phyloP scores from a whole-genome alignment of 768 basidiomycete genomes.

The Tremella yokohamensis region DNA sequence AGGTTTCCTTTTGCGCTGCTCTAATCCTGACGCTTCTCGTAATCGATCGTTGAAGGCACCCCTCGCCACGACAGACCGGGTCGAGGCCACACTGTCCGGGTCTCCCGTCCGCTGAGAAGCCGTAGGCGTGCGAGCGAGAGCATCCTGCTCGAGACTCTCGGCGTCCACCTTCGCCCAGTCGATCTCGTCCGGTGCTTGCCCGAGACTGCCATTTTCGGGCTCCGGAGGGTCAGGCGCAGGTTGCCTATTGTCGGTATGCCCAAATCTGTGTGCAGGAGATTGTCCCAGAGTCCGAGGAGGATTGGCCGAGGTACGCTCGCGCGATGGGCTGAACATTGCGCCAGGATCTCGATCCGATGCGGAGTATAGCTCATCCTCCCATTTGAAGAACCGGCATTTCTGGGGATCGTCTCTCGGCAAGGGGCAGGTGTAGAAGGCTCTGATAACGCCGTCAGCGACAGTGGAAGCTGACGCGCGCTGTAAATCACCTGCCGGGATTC shows the following conservation, averaged over 20 bases:
- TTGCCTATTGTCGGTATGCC: constrained; percentile 6
- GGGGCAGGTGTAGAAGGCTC: constrained; percentile 38
- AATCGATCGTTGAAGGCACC: constrained; percentile 20
- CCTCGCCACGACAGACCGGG: not conserved
- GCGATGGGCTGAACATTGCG: constrained; percentile 11
- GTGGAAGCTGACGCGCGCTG: not conserved
- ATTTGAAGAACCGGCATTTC: constrained; percentile 44
- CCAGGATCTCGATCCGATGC: constrained; percentile 6
- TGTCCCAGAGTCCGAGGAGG: constrained; percentile 21
- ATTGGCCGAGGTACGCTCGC: constrained; percentile 2
- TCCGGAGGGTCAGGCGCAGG: not conserved
- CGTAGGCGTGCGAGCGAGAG: constrained; percentile 31
- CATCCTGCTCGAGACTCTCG: constrained; percentile 35
- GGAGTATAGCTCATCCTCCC: constrained; percentile 35
- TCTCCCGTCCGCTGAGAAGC: constrained; percentile 21
- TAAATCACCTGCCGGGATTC: constrained; percentile 40
- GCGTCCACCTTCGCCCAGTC: constrained; percentile 43
- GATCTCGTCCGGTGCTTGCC: constrained; percentile 25
- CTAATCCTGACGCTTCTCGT: constrained; percentile 15
- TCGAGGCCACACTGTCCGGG: constrained; percentile 2
- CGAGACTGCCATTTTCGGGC: not conserved
- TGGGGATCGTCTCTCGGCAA: constrained; percentile 29
- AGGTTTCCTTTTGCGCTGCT: constrained; percentile 22
- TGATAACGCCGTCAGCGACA: not conserved
- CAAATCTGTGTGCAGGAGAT: constrained; percentile 21